phyloP scores from a whole-genome alignment of 2,329 filamentous ascomycete species.

The Ceratocystiopsis minuta region DNA sequence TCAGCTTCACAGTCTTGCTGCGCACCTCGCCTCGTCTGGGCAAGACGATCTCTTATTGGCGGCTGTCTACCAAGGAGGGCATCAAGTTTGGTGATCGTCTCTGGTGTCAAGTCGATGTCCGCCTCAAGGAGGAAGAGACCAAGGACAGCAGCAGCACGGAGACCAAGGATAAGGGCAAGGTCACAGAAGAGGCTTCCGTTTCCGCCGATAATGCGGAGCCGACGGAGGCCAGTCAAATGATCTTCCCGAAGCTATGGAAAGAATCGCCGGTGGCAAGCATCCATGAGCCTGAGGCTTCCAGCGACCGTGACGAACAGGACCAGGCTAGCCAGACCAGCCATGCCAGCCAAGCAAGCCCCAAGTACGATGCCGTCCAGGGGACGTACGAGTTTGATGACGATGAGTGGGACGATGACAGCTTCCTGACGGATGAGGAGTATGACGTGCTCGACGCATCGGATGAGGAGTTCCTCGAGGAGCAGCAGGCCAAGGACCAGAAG shows the following conservation, averaged over 20 bases:
- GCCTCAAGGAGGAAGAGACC: slow-evolving; percentile 19
- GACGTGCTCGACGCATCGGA: slow-evolving; percentile 92
- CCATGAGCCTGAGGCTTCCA: slow-evolving; percentile 38
- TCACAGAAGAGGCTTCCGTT: slow-evolving; percentile 12
- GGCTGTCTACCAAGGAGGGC: slow-evolving; percentile 65
- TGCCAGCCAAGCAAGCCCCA: too few relatives aligned
- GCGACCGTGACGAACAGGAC: slow-evolving; percentile 12
- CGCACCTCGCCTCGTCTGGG: slow-evolving; percentile 63
- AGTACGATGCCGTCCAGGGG: too few relatives aligned
- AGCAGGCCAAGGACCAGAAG: slow-evolving; percentile 17
- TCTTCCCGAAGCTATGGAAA: slow-evolving; percentile 91
- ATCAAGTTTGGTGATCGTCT: slow-evolving; percentile 78
- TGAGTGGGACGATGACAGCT: slow-evolving; percentile 47
- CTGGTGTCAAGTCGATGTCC: slow-evolving; percentile 81
- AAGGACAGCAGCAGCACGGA: slow-evolving; percentile 11
- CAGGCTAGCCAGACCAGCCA: not conserved
- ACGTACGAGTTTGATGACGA: slow-evolving; percentile 34
- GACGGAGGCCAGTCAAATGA: slow-evolving; percentile 52
- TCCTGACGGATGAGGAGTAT: slow-evolving; percentile 95
- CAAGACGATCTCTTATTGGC: slow-evolving; percentile 89
- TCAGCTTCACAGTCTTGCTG: slow-evolving; percentile 68
- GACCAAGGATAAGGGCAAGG: slow-evolving; percentile 10
- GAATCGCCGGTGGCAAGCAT: slow-evolving; percentile 72
- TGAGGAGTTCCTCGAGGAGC: slow-evolving; percentile 54
- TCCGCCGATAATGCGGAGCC: slow-evolving; percentile 53